Base-by-base conservation (phyloP, 139 green algal species). In the Ettlia oleoabundans region DNA sequence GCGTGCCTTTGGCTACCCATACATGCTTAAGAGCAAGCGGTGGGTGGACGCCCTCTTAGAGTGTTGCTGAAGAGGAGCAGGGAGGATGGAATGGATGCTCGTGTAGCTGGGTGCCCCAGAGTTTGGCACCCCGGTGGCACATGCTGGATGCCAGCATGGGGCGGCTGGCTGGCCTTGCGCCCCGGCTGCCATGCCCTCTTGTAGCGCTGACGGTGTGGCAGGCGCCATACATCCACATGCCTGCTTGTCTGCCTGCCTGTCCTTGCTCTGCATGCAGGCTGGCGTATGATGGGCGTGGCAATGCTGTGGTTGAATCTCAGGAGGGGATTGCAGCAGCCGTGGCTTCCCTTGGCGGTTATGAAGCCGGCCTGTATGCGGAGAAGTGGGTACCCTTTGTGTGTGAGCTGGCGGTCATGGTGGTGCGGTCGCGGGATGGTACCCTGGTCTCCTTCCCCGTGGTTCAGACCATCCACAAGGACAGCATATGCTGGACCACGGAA, bases 1-100 rank as follows among this genome's bases (percentile, higher is more conserved):
- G 80, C 42, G 86, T 21, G 58, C 52, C 2, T 97, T 98, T 82
- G 94, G 95, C 3, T 97, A 94, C 82, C 97, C 97, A 3, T 90
- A 98, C 87, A 99, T 99, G 97, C 92, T 99, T 53, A 99, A 99
- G 86, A 90, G 86, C 71, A 94, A 92, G 64, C 88, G 82, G 89
- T 96, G 79, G 61, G 89, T n/a, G n/a, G n/a, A 9, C 5, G 5
- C n/a, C n/a, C n/a, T n/a, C n/a, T n/a, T n/a, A n/a, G n/a, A n/a
- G n/a, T n/a, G n/a, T n/a, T n/a, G n/a, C n/a, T n/a, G n/a, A n/a
- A 15, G 13, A 58, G 47, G 13, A 58, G 47, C 47, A 58, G 47
- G 47, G 47, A 58, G 47, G 47, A 15, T 58, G 47, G 13, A 58
- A 15, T 10, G 47, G 13, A n/a, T n/a, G n/a, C n/a, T n/a, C n/a